Conservation (phyloP, 2,329 filamentous ascomycete genomes). For the Talaromyces sp. region DNA sequence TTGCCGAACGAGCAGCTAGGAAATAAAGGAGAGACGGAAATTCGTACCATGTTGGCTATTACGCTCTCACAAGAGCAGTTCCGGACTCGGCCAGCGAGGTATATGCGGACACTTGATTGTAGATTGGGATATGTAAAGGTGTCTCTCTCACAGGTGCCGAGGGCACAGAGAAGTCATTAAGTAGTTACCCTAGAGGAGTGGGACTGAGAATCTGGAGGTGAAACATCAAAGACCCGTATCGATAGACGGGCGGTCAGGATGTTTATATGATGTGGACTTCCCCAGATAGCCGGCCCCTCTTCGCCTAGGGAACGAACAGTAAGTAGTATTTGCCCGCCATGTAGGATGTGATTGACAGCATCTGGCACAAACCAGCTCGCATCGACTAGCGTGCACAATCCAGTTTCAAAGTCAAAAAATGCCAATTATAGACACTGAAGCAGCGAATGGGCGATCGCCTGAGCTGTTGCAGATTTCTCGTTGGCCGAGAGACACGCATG, state of each 20-base stretch:
- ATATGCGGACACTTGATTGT: background rate
- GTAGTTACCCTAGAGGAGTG: background rate
- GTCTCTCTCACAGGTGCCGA: background rate
- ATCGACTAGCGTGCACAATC: background rate
- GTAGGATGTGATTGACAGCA: background rate
- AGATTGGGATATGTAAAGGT: background rate
- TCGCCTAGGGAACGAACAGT: background rate
- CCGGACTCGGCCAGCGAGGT: background rate
- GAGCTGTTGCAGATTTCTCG: background rate
- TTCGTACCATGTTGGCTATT: background rate
- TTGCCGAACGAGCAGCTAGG: background rate
- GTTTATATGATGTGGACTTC: background rate
- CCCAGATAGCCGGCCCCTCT: background rate
- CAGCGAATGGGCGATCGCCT: background rate
- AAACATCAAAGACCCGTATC: background rate
- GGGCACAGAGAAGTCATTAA: background rate
- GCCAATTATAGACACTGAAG: background rate
- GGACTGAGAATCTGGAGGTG: background rate
- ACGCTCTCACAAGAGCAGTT: background rate
- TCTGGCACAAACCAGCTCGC: background rate
- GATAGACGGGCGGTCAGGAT: background rate
- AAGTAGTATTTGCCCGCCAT: background rate
- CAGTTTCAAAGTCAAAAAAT: background rate
- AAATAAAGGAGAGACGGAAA: background rate
- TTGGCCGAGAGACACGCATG: background rate